Conservation (phyloP, 2,329 filamentous ascomycete genomes). For the Apiospora pterosperma region DNA sequence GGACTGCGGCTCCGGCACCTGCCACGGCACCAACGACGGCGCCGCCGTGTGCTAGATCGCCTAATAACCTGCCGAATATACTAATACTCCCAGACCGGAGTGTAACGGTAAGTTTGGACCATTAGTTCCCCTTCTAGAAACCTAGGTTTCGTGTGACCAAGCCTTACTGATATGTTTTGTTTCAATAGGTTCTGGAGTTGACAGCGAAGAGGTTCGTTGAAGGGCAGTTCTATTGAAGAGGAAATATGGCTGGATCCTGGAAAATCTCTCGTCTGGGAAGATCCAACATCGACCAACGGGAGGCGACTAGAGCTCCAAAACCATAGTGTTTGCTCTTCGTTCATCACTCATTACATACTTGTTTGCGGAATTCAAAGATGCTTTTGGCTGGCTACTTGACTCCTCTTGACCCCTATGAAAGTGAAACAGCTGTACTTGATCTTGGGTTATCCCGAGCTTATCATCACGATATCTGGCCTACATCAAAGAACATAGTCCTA, state of each 20-base stretch:
- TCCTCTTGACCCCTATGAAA: too few species aligned
- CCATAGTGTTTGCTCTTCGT: not conserved
- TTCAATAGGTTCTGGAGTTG: too few species aligned
- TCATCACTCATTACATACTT: not conserved
- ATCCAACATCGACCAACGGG: not conserved
- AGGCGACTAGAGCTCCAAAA: not conserved
- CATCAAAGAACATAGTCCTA: too few species aligned
- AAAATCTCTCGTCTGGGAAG: not conserved
- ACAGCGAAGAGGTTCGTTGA: not conserved
- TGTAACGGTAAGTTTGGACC: not conserved
- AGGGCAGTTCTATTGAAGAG: not conserved
- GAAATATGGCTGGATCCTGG: not conserved
- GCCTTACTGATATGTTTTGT: not conserved
- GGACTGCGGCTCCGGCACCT: conserved; percentile 9
- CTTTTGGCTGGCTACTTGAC: not conserved
- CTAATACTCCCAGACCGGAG: too few species aligned
- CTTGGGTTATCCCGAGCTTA: too few species aligned
- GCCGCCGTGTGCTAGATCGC: conserved; percentile 4
- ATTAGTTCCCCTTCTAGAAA: not conserved
- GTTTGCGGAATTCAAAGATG: not conserved
- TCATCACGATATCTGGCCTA: too few species aligned
- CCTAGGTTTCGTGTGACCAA: too few species aligned
- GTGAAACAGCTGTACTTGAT: too few species aligned
- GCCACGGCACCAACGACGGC: conserved; percentile 13
- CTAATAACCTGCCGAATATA: too few species aligned